Evolutionary conservation across 2,329 filamentous ascomycete genomes (phyloP).

Genomic region (Claviceps purpurea): DNA sequence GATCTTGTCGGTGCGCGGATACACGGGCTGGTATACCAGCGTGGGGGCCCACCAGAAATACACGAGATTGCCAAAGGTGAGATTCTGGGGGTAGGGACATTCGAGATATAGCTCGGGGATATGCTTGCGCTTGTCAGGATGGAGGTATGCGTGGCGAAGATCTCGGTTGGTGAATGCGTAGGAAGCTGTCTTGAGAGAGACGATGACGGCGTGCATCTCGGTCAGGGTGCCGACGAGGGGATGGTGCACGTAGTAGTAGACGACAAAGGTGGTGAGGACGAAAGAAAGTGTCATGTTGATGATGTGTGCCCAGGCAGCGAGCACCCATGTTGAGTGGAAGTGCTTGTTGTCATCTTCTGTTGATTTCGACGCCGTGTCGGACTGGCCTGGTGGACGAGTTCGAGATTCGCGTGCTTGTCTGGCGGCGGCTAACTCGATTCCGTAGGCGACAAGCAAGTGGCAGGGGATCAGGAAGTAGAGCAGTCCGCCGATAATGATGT

Average conservation of each 20-base stretch:
- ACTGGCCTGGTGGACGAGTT: conserved; percentile 28
- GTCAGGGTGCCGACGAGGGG: conserved; percentile 85
- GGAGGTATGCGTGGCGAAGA: conserved; percentile 77
- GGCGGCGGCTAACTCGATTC: conserved; percentile 77
- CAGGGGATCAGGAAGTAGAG: conserved; percentile 82
- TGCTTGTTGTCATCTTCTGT: conserved; percentile 47
- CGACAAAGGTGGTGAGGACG: conserved; percentile 65
- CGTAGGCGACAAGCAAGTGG: conserved; percentile 79
- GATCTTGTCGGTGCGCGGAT: conserved; percentile 70
- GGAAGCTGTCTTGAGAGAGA: conserved; percentile 91
- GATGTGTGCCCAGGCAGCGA: conserved; percentile 68
- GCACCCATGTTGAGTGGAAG: conserved; percentile 65
- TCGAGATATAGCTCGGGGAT: conserved; percentile 70
- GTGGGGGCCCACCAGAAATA: conserved; percentile 99
- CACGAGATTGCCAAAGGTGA: conserved; percentile 72
- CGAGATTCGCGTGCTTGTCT: conserved; percentile 60
- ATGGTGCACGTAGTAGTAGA: conserved; percentile 87
- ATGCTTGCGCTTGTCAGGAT: conserved; percentile 54
- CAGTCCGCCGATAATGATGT: conserved; percentile 60
- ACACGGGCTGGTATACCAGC: conserved; percentile 90
- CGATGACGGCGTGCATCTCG: conserved; percentile 83
- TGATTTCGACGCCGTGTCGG: conserved; percentile 29
- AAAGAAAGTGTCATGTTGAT: conserved; percentile 76
- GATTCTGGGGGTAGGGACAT: conserved; percentile 83
- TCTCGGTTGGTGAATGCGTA: conserved; percentile 97